Base-by-base conservation (phyloP, 768 basidiomycete species). In the Plicaturopsis crispa region DNA sequence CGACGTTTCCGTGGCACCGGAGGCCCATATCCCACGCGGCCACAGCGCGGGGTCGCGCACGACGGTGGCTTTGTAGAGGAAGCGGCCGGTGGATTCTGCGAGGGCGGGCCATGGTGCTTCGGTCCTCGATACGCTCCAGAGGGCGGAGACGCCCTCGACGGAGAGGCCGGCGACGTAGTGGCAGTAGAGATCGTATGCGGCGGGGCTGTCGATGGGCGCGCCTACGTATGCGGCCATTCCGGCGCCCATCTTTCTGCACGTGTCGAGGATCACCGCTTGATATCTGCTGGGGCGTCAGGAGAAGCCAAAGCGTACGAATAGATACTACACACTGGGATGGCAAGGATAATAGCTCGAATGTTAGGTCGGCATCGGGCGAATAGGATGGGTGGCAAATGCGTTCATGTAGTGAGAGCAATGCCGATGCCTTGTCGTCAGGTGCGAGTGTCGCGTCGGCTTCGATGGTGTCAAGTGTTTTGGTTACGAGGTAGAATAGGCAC, bases 121-220 rank as follows among this genome's bases (percentile, higher is more conserved):
- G 53, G 89, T 92, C 17, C 76, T 77, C 4, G 90, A 88, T 3
- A 84, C 84, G 12, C 85, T 67, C 66, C 90, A 94, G 31, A 98
- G 69, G 10, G 88, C 78, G 0, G 88, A 90, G 22, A 94, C 75
- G 32, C 93, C 93, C 59, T 98, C 93, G 24, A 94, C 94, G 42
- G 98, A 93, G 40, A 99, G 82, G 3, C 94, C 94, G 0, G 94
- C 94, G 48, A 98, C 94, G 55, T 92, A 97, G 60, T 99, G 94
- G 57, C 94, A 99, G 62, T 99, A 99, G 11, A 99, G 73, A 57
- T 97, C 90, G 64, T 92, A 99, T 48, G 96, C 91, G 24, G 78
- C 68, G 38, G 91, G 62, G 5, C 82, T 78, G 32, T 78, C 73
- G 39, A 96, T 70, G 51, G 88, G 80, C 47, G 80, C 79, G 60